phyloP scores from a whole-genome alignment of 306 rosid species.

The Quercus gilva region DNA sequence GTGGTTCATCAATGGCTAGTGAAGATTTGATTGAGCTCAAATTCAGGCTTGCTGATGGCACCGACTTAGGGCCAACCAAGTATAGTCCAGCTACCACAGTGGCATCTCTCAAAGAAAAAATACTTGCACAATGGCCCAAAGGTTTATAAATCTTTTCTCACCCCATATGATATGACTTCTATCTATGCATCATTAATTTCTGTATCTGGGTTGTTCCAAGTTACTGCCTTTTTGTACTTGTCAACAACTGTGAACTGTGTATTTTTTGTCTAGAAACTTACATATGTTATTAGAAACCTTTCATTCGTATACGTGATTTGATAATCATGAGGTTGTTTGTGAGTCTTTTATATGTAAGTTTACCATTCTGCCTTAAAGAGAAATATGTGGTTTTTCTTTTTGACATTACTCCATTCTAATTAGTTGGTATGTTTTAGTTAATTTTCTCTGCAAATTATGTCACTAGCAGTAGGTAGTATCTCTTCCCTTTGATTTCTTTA shows the following conservation, averaged over 20 bases:
- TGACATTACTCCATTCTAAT: not conserved
- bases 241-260: no score
- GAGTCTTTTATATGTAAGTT: not conserved
- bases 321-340: not conserved
- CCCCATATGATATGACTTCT: no score
- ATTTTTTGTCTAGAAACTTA: no score
- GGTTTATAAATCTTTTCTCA: conserved; percentile 18
- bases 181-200: not conserved
- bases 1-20: conserved; percentile 29
- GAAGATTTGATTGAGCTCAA: conserved; percentile 44
- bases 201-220: not conserved
- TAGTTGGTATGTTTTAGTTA: no score
- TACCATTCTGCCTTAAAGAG: not conserved
- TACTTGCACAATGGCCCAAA: conserved; percentile 46
- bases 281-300: no score
- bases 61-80: conserved; percentile 42
- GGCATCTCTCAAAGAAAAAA: conserved; percentile 41
- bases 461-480: no score
- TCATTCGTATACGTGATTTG: no score
- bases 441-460: no score
- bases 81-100: conserved; percentile 39
- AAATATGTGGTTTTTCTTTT: not conserved
- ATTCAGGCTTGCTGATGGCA: conserved; percentile 46
- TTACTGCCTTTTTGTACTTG: no score
- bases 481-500: no score